Evolutionary conservation across 2,329 filamentous ascomycete genomes (phyloP).

Genomic region (Cordyceps fumosorosea): DNA sequence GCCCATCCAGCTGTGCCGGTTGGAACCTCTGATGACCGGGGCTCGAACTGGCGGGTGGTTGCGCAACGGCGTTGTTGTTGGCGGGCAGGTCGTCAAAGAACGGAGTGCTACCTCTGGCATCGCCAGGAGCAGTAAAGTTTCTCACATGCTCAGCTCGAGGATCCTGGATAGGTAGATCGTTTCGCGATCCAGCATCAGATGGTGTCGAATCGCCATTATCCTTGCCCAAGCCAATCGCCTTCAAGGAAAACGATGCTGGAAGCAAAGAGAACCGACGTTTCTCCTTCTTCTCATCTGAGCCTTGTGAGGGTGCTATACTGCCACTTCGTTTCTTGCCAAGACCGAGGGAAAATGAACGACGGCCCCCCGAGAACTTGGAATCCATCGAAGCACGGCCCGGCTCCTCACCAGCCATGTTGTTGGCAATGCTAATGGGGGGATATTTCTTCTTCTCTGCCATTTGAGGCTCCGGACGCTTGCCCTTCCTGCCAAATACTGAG

Average conservation of each 20-base stretch:
- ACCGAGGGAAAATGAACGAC: conserved; percentile 64
- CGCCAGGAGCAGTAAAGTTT: conserved; percentile 29
- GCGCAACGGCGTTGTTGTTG: neutral
- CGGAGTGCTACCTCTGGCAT: conserved; percentile 29
- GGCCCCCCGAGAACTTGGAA: conserved; percentile 46
- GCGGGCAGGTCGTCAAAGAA: conserved; percentile 30
- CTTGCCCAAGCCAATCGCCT: conserved; percentile 54
- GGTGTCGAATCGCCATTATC: conserved; percentile 42
- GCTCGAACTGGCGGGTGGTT: conserved; percentile 22
- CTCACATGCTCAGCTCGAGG: conserved; percentile 23
- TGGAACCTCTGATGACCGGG: conserved; percentile 36
- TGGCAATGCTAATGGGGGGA: conserved; percentile 86
- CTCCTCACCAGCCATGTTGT: conserved; percentile 55
- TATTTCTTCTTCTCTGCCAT: conserved; percentile 69
- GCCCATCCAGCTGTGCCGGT: conserved; percentile 32
- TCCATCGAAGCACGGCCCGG: conserved; percentile 59
- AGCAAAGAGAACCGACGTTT: conserved; percentile 67
- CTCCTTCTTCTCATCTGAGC: conserved; percentile 48
- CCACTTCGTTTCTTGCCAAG: conserved; percentile 66
- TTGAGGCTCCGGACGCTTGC: conserved; percentile 38
- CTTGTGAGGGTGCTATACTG: conserved; percentile 52
- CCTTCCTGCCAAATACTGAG: conserved; percentile 66
- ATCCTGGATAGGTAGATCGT: conserved; percentile 47
- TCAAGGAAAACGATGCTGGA: conserved; percentile 57
- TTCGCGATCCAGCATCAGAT: conserved; percentile 44